These are phyloP conservation scores for Saturnispora besseyi DNA, from an alignment of 805 yeast genomes.

Conservation along the genomic window DNA sequence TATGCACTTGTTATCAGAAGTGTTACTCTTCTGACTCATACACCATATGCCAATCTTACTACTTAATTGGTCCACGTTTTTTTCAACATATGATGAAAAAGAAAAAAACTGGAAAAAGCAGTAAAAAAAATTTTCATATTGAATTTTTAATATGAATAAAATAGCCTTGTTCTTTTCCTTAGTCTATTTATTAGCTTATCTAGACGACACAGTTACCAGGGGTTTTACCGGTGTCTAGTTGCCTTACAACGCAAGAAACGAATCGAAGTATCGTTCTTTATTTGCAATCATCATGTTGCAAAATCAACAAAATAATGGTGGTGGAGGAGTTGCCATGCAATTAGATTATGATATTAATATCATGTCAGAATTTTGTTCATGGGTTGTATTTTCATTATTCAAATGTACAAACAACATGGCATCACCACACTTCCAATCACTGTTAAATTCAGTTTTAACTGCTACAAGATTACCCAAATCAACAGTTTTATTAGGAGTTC, in stretches of 20 bases:
- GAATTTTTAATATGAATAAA: too few relatives aligned
- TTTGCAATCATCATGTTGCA: neutral
- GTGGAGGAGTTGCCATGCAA: conserved; percentile 70
- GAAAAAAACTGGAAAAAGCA: neutral
- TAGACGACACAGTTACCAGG: conserved; percentile 2
- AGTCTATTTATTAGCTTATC: conserved; percentile 9
- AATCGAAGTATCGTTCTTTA: neutral
- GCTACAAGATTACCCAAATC: conserved; percentile 85
- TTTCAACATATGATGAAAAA: neutral
- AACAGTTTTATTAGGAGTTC: conserved; percentile 70
- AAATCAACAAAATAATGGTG: neutral
- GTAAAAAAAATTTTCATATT: too few relatives aligned
- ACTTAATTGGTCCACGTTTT: too few relatives aligned
- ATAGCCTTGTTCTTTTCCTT: neutral
- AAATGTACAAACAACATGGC: conserved; percentile 38
- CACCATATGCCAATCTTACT: too few relatives aligned
- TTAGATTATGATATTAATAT: conserved; percentile 70
- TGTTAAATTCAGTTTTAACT: conserved; percentile 58
- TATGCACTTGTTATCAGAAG: too few relatives aligned
- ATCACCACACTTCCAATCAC: conserved; percentile 44
- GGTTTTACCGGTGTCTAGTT: neutral
- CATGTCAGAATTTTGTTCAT: conserved; percentile 75
- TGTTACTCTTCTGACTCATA: too few relatives aligned
- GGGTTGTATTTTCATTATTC: conserved; percentile 63
- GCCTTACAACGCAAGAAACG: neutral